phyloP scores from a whole-genome alignment of 2,329 filamentous ascomycete genomes.

The Colletotrichum sp. region DNA sequence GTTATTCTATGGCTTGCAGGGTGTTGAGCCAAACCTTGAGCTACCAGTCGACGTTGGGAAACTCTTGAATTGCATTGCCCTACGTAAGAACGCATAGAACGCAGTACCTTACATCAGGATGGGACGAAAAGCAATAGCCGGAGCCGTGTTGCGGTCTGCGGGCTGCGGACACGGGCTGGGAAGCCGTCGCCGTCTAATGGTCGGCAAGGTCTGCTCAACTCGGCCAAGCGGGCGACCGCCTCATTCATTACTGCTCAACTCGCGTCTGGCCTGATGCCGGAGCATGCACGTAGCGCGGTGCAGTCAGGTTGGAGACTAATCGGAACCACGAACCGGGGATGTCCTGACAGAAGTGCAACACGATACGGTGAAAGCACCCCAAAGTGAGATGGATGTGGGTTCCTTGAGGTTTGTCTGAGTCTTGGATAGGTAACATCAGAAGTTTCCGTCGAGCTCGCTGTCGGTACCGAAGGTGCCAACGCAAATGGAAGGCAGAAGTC shows the following conservation, averaged over 20 bases:
- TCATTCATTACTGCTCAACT: not conserved
- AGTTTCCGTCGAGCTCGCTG: not conserved
- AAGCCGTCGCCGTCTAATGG: not conserved
- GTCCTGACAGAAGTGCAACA: not conserved
- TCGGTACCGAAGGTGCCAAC: not conserved
- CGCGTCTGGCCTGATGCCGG: not conserved
- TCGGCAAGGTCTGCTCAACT: not conserved
- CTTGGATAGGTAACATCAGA: not conserved
- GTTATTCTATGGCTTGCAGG: not conserved
- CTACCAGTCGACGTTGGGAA: not conserved
- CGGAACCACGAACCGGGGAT: not conserved
- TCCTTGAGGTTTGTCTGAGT: not conserved
- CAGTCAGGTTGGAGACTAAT: not conserved
- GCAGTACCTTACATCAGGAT: not conserved
- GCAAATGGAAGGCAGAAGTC: not conserved
- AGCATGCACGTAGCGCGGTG: not conserved
- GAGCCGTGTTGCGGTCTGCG: not conserved
- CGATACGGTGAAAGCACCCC: not conserved
- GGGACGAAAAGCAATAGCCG: not conserved
- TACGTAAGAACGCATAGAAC: not conserved
- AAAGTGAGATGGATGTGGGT: conserved; percentile 2
- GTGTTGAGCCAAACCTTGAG: not conserved
- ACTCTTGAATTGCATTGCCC: not conserved
- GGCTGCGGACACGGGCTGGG: not conserved
- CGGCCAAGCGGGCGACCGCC: not conserved